Evolutionary conservation across 2,329 filamentous ascomycete species (phyloP), one percentile per base, ranked within the genome.

Genomic region (Coniochaeta ligniaria): DNA sequence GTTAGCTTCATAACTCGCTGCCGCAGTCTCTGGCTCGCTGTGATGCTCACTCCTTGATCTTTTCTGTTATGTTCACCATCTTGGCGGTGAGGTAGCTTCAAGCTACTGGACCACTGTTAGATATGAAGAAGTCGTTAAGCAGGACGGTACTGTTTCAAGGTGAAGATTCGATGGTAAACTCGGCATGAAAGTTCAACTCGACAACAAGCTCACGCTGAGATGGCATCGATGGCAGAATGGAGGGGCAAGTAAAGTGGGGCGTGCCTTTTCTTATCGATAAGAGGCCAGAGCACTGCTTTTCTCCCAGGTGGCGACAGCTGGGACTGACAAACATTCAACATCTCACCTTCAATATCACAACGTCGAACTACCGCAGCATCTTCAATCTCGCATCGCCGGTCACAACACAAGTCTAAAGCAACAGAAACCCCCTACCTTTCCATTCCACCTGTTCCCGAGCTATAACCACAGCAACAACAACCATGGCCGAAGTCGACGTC

Each of bases 51-150:
- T 98, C 95, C 83, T 99, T 99, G 81, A 99, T 99, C 84, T 96
- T 98, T 60, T 99, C 96, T 66, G 95, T 98, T 67, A 99, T 99
- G 81, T 98, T 98, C 76, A 98, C 95, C 95, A 99, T 99, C 71
- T 78, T 83, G 65, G 63, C 61, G 63, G 63, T 70, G 70, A 70
- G 24, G 54, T 35, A 35, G 54, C 54, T 28, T 57, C 28, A 38
- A 31, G 54, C 54, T 52, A 52, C 72, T 71, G 68, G 61, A 69
- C 66, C 69, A 67, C 35, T 45, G 17, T 52, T 45, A 57, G 36
- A 3, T 17, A 11, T 41, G 57, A 59, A 59, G 26, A 43, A 58
- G 20, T 12, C 43, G n/a, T 47, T 47, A 47, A n/a, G 38, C 17
- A 17, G 17, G n/a, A 11, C n/a, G 9, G 17, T n/a, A n/a, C 16